Percentiles rank a stretch among this genome's conserved stretches.
Conservation (phyloP, 2,329 filamentous ascomycete genomes). For the Claviceps humidiphila region DNA sequence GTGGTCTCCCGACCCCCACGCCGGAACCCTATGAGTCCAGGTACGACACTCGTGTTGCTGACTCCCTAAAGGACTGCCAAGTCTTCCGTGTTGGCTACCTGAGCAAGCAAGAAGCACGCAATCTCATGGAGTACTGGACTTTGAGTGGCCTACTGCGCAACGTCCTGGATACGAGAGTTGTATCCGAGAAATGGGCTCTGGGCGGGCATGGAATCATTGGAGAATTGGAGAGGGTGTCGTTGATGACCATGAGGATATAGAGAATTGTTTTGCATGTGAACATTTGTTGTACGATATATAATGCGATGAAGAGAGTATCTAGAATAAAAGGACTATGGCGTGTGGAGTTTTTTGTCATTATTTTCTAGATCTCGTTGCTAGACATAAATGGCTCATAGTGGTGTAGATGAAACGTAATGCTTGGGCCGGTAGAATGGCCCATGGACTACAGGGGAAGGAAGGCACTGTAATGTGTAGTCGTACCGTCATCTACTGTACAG, state of each 20-base stretch:
- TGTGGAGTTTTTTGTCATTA: no score
- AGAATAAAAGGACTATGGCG: not conserved
- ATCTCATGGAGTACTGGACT: constrained; percentile 88
- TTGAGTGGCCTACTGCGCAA: constrained; percentile 66
- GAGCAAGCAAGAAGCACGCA: constrained; percentile 59
- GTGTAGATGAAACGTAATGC: no score
- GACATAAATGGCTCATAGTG: no score
- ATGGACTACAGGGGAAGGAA: no score
- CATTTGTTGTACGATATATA: not conserved
- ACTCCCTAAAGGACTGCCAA: constrained; percentile 34
- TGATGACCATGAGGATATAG: constrained; percentile 36
- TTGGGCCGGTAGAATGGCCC: no score
- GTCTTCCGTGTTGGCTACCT: constrained; percentile 52
- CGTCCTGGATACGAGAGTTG: constrained; percentile 53
- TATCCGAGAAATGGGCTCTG: constrained; percentile 74
- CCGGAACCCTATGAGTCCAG: constrained; percentile 40
- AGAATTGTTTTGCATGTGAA: not conserved
- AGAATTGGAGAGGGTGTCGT: constrained; percentile 61
- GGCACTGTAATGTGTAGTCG: no score
- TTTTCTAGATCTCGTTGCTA: no score
- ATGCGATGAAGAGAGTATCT: not conserved
- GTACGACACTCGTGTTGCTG: constrained; percentile 45
- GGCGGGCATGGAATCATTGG: constrained; percentile 71
- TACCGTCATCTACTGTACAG: no score
- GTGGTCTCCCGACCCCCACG: constrained; percentile 23